Evolutionary conservation across 1,139 yeast species (phyloP).

Genomic region (Zygosaccharomyces sapae): DNA sequence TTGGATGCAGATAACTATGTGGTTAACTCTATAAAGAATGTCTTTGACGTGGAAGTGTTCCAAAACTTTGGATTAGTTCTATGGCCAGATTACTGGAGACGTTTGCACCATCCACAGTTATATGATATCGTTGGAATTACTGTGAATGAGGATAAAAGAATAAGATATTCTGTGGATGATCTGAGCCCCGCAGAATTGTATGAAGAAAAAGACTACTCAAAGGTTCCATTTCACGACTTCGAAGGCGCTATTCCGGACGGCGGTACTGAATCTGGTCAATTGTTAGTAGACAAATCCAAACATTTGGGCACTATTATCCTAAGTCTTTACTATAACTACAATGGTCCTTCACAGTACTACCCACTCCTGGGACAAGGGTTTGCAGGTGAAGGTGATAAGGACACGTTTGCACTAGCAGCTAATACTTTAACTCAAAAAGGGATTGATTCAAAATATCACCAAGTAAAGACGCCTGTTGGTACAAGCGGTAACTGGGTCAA

Average conservation of each 20-base stretch:
- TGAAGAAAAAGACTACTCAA: constrained; percentile 31
- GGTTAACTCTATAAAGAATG: constrained; percentile 49
- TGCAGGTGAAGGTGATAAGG: constrained; percentile 89
- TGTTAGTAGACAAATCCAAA: constrained; percentile 59
- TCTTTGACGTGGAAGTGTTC: constrained; percentile 55
- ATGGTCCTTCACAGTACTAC: constrained; percentile 74
- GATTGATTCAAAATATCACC: constrained; percentile 55
- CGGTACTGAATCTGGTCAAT: constrained; percentile 81
- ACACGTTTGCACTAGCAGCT: constrained; percentile 79
- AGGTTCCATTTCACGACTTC: constrained; percentile 61
- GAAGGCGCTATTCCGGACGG: constrained; percentile 75
- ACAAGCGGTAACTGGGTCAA: constrained; percentile 31
- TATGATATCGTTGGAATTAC: constrained; percentile 59
- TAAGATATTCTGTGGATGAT: constrained; percentile 42
- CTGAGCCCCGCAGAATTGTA: constrained; percentile 36
- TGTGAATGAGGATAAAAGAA: constrained; percentile 40
- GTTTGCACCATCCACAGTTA: constrained; percentile 64
- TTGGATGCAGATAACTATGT: constrained; percentile 77
- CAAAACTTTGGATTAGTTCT: constrained; percentile 54
- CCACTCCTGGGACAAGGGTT: constrained; percentile 80
- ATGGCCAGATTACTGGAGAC: constrained; percentile 84
- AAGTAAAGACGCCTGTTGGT: constrained; percentile 47
- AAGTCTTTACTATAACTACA: constrained; percentile 71
- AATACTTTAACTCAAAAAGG: constrained; percentile 39
- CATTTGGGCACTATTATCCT: constrained; percentile 64